These are phyloP conservation scores for Cystobasidiaceae sp. DNA, from an alignment of 1,284 basidiomycete species.

Conservation along the genomic window DNA sequence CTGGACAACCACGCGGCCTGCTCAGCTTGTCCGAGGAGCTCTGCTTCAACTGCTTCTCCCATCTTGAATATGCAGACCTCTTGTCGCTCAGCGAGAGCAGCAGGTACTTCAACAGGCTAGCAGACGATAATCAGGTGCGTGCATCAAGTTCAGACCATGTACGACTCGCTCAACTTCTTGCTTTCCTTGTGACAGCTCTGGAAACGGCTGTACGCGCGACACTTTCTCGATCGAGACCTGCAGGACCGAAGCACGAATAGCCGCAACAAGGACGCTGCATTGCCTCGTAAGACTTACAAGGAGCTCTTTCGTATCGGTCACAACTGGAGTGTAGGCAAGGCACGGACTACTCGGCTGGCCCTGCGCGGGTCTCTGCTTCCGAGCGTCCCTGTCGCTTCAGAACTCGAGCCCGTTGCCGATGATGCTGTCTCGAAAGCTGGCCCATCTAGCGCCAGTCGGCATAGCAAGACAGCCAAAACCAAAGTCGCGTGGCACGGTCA, in stretches of 20 bases:
- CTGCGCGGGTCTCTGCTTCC: slow-evolving; percentile 3
- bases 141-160: not conserved
- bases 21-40: slow-evolving; percentile 14
- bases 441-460: too few species aligned
- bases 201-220: slow-evolving; percentile 33
- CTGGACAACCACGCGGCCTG: not conserved
- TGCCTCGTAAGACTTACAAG: slow-evolving; percentile 33
- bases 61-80: slow-evolving; percentile 9
- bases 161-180: not conserved
- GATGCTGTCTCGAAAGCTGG: too few species aligned
- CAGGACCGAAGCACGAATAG: not conserved
- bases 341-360: slow-evolving; percentile 20
- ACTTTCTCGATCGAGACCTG: slow-evolving; percentile 24
- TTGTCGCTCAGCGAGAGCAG: slow-evolving; percentile 5
- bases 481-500: not conserved
- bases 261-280: not conserved
- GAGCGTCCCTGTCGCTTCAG: not conserved
- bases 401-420: not conserved
- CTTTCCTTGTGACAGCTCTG: slow-evolving; percentile 32
- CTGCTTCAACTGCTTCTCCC: slow-evolving; percentile 6
- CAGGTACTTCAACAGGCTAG: slow-evolving; percentile 13
- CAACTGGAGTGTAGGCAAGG: slow-evolving; percentile 37
- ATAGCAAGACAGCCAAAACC: not conserved
- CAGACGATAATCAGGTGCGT: slow-evolving; percentile 12
- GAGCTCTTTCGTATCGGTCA: slow-evolving; percentile 37